Evolutionary conservation across 129 eudicot species (phyloP).

Genomic region (Artemisia annua): DNA sequence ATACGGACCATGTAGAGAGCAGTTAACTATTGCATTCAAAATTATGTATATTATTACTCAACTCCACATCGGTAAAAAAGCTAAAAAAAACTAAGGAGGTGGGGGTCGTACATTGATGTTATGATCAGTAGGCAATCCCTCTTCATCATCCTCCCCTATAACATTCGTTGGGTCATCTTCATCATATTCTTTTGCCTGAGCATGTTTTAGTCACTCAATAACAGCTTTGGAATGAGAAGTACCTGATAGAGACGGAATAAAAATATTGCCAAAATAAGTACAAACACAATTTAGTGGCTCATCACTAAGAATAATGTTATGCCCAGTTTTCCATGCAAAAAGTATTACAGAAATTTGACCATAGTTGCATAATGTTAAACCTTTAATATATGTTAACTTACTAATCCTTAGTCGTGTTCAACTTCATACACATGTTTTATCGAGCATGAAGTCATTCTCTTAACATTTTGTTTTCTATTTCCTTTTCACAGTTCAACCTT

Average conservation of each 20-base stretch:
- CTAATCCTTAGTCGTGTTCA: too few relatives aligned
- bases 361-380: too few relatives aligned
- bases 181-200: conserved; percentile 38
- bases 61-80: neutral
- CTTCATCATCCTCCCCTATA: conserved; percentile 47
- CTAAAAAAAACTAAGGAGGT: neutral
- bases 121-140: conserved; percentile 29
- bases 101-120: conserved; percentile 21
- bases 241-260: conserved; percentile 41
- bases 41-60: neutral
- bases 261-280: too few relatives aligned
- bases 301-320: too few relatives aligned
- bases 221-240: conserved; percentile 61
- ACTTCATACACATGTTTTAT: too few relatives aligned
- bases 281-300: too few relatives aligned
- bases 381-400: neutral
- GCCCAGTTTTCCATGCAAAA: too few relatives aligned
- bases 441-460: neutral
- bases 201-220: conserved; percentile 54
- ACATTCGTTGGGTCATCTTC: conserved; percentile 30
- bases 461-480: neutral
- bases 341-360: too few relatives aligned
- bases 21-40: too few relatives aligned
- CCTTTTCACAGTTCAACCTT: neutral
- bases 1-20: too few relatives aligned